A percentile compares a stretch with the other conserved stretches of the same genome.
Conservation (phyloP, 805 yeast species). For the Kockiozyma suomiensis region DNA sequence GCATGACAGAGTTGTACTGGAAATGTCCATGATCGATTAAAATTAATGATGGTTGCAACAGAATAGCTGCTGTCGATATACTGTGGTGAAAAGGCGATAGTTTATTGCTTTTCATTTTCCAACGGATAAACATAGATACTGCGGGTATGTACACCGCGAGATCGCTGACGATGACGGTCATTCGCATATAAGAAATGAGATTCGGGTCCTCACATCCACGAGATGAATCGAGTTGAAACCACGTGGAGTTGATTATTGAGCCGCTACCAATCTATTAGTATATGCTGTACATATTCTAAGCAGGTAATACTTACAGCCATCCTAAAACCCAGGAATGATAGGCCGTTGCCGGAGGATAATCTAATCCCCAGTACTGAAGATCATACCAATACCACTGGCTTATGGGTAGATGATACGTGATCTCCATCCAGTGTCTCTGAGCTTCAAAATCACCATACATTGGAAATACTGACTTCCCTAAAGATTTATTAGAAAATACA, state of each 20-base stretch:
- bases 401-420: constrained; percentile 75
- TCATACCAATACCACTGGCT: constrained; percentile 87
- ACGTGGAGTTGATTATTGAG: constrained; percentile 56
- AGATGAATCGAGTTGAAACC: constrained; percentile 77
- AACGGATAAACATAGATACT: constrained; percentile 66
- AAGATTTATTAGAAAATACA: background rate
- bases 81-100: constrained; percentile 43
- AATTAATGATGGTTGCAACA: constrained; percentile 80
- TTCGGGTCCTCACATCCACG: constrained; percentile 72
- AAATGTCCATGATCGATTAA: constrained; percentile 97
- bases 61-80: constrained; percentile 56
- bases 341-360: constrained; percentile 96
- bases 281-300: background rate
- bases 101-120: constrained; percentile 63
- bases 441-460: constrained; percentile 97
- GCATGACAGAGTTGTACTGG: constrained; percentile 92
- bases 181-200: constrained; percentile 82
- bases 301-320: constrained; percentile 6
- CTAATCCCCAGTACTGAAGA: constrained; percentile 92
- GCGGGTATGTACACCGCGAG: constrained; percentile 76
- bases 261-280: constrained; percentile 52
- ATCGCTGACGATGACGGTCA: constrained; percentile 77
- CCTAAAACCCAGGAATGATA: constrained; percentile 86
- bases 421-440: constrained; percentile 96
- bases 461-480: constrained; percentile 55